Base-by-base conservation (phyloP, 2,329 filamentous ascomycete species). In the Dendrostoma leiphaemia region DNA sequence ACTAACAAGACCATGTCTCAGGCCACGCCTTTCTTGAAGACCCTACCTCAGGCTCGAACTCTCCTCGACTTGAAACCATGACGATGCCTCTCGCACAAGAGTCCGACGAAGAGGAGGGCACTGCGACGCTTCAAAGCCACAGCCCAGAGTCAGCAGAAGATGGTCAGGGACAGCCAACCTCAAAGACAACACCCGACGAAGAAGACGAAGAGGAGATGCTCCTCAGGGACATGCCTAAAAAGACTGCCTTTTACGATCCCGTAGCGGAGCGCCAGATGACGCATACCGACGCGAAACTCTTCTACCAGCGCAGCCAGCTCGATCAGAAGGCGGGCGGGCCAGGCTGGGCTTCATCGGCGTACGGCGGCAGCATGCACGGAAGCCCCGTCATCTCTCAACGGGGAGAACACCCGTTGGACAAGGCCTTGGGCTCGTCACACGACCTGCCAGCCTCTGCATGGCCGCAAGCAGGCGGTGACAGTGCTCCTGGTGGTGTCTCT, bases 181-280 rank as follows among this genome's bases (percentile, higher is more conserved):
- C 23, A 28, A 59, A 51, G 56, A 61, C 21, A 37, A 46, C 48
- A 31, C 45, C 55, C 6, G 46, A 54, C n/a, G 53, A 55, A 6
- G 40, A 68, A 13, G 65, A 76, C 32, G 68, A 77, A 51, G 79
- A 82, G 28, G 83, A 82, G 51, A 82, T 86, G 77, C 74, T 87
- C 9, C 74, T 76, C 21, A 76, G 84, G 58, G 84, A 87, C 65
- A 67, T 83, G 49, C 83, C 82, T 31, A 79, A 79, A 57, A 87
- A 86, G 67, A 96, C 91, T 8, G 90, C 92, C 19, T 95, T 91
- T 67, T 97, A 96, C 73, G 92, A 97, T 71, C 91, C 93, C 65
- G 88, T 93, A 49, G 89, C 90, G 50, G 94, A 99, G 72, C 95
- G 94, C 65, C 90, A 93, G 66, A 89, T 96, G 85, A 95, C 88